These are phyloP conservation scores for Debaryomyces sp. DNA, from an alignment of 1,139 yeast genomes.

Conservation along the genomic window DNA sequence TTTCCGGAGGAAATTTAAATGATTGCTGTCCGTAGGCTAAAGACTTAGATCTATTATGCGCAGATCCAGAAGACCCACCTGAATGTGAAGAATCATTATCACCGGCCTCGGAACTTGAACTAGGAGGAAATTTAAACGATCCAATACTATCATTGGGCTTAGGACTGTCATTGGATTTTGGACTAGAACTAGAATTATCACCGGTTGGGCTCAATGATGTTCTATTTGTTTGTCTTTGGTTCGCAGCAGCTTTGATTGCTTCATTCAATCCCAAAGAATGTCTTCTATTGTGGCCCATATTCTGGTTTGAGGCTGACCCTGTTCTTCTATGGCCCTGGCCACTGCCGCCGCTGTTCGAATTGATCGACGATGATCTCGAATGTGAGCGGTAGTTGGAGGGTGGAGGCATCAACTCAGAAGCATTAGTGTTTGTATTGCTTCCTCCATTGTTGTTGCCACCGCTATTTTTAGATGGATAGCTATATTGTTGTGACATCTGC, in stretches of 20 bases:
- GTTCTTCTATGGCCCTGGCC: constrained; percentile 37
- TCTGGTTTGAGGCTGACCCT: constrained; percentile 32
- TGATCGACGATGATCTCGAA: constrained; percentile 43
- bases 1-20: constrained; percentile 48
- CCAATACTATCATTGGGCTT: constrained; percentile 25
- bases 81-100: constrained; percentile 18
- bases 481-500: constrained; percentile 37
- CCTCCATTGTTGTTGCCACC: constrained; percentile 15
- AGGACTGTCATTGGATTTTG: constrained; percentile 13
- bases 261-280: constrained; percentile 92
- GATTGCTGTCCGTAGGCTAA: constrained; percentile 50
- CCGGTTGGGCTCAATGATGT: constrained; percentile 39
- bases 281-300: constrained; percentile 79
- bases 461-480: constrained; percentile 18
- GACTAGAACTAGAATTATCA: constrained; percentile 4
- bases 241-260: constrained; percentile 97
- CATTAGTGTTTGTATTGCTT: constrained; percentile 2
- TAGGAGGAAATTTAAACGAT: constrained; percentile 40
- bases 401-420: constrained; percentile 31
- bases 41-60: constrained; percentile 37
- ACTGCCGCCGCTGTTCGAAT: constrained; percentile 18
- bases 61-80: constrained; percentile 12
- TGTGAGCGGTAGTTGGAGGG: constrained; percentile 32
- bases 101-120: constrained; percentile 18
- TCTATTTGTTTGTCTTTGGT: constrained; percentile 62